Base-by-base conservation (phyloP, 2,329 filamentous ascomycete genomes). In the Ilyonectria destructans region DNA sequence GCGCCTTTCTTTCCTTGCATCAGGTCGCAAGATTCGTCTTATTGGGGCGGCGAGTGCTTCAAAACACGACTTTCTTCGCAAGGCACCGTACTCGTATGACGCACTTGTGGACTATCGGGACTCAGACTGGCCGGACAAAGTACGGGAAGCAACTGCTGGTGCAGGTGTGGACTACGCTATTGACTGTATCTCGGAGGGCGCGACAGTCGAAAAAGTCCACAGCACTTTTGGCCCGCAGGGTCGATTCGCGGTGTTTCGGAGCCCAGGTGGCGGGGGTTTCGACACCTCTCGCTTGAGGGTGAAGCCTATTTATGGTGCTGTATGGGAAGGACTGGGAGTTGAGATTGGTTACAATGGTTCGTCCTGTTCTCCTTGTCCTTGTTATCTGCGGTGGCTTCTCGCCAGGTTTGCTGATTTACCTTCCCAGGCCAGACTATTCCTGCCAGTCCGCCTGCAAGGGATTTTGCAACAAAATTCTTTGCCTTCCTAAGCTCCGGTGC, bases 241-340 rank as follows among this genome's bases (percentile, higher is more conserved):
- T 0, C 78, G 71, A 1, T 57, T 78, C 1, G 75, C 71, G 0
- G 71, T 77, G 0, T 74, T 80, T 21, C 71, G 78, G 0, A 71
- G 72, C 0, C 69, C 72, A 1, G 71, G 37, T 6, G 74, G 74
- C 0, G 76, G 77, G 0, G n/a, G 65, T 6, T 80, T 76, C 45
- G 76, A 79, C 2, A 35, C 69, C 2, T 56, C 48, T 0, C 55
- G 69, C 0, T 40, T 84, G 0, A 51, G 61, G 2, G 55, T 78
- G 1, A 77, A 84, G 21, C 80, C 82, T 0, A 63, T 80, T 1
- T 83, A 83, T 35, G 82, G 82, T 1, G 81, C 82, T 0, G 83
- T 83, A 0, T 85, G 82, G 82, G 80, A 84, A 57, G 83, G 79
- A 0, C 71, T 85, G 0, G 82, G 83, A 0, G 79, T 79, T 40